Conservation (phyloP, 2,329 filamentous ascomycete genomes). For the Fusarium odoratissimum region DNA sequence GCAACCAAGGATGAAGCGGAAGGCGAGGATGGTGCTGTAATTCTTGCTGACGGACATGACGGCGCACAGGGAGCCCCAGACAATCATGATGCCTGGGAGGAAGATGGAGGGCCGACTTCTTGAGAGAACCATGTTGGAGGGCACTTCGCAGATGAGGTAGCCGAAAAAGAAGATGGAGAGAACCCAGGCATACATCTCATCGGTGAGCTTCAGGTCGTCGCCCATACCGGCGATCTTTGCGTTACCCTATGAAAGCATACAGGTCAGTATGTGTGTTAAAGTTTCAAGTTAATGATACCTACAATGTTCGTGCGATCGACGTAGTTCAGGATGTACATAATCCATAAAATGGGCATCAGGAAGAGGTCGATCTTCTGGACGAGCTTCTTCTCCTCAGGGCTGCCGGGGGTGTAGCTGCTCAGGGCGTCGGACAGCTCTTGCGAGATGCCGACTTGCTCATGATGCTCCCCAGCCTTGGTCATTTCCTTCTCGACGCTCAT, state of each 20-base stretch:
- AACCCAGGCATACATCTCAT: background rate
- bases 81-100: background rate
- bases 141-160: background rate
- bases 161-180: background rate
- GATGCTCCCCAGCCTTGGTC: background rate
- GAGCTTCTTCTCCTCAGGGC: background rate
- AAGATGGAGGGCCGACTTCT: background rate
- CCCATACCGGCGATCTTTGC: background rate
- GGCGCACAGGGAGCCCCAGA: background rate
- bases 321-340: background rate
- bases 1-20: background rate
- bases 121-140: background rate
- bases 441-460: background rate
- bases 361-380: background rate
- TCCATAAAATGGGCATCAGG: background rate
- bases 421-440: background rate
- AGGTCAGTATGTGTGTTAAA: background rate
- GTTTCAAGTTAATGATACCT: rapidly evolving
- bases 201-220: rapidly evolving
- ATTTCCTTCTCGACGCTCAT: background rate
- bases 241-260: background rate
- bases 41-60: background rate
- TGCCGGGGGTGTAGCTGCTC: background rate
- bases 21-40: background rate
- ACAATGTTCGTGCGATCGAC: background rate